phyloP scores from a whole-genome alignment of 371 early-diverging fungal genomes.

The Mucor circinelloides region DNA sequence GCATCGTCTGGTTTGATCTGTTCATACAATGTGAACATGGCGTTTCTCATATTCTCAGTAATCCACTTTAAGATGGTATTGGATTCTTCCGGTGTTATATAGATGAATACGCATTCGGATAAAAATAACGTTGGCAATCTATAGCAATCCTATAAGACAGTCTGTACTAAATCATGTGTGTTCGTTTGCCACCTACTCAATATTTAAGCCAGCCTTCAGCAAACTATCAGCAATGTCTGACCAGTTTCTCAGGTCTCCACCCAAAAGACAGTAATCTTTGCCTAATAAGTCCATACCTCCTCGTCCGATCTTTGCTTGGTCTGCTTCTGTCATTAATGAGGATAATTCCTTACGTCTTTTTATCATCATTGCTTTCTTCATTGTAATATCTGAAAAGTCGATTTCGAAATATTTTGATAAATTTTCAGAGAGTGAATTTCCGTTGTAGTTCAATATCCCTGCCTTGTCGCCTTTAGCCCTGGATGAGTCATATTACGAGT shows the following conservation, averaged over 20 bases:
- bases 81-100: conserved; percentile 70
- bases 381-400: conserved; percentile 89
- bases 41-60: conserved; percentile 45
- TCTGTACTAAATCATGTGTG: background rate
- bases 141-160: background rate
- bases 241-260: conserved; percentile 82
- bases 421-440: background rate
- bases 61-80: conserved; percentile 75
- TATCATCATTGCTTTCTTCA: conserved; percentile 75
- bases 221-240: conserved; percentile 60
- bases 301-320: conserved; percentile 47
- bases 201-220: conserved; percentile 68
- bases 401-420: conserved; percentile 76
- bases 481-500: background rate
- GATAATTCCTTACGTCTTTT: conserved; percentile 58
- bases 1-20: conserved; percentile 89
- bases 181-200: conserved; percentile 35
- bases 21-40: conserved; percentile 82
- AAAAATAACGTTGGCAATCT: conserved; percentile 85
- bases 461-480: background rate
- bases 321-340: conserved; percentile 48
- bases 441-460: conserved; percentile 11
- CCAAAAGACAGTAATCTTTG: conserved; percentile 68
- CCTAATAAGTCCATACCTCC: conserved; percentile 80
- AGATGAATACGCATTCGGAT: conserved; percentile 93